Evolutionary conservation across 108 stramenopile species (phyloP).

Genomic region (Cyclotella choctawhatcheeana): DNA sequence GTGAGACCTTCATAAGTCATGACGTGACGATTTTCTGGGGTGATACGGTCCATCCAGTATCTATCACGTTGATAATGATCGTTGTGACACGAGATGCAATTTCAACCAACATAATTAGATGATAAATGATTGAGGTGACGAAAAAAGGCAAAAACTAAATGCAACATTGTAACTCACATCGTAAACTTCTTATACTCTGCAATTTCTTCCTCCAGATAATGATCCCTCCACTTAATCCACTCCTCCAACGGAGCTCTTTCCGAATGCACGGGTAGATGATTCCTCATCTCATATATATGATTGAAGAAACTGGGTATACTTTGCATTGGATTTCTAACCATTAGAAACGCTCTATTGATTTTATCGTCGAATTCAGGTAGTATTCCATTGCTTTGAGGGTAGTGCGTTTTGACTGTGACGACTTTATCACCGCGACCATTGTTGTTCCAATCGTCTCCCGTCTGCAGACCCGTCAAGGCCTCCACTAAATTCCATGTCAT

Average conservation of each 20-base stretch:
- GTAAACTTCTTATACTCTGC: conserved; percentile 50
- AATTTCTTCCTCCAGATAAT: conserved; percentile 53
- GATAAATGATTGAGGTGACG: too few species aligned
- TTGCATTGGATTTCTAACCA: conserved; percentile 57
- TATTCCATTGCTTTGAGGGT: conserved; percentile 55
- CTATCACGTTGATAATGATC: too few species aligned
- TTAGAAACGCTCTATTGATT: conserved; percentile 43
- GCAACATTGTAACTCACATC: conserved; percentile 47
- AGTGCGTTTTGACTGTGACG: conserved; percentile 62
- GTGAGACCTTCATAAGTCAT: conserved; percentile 56
- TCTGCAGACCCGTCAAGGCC: conserved; percentile 54
- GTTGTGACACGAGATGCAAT: too few species aligned
- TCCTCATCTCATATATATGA: conserved; percentile 59
- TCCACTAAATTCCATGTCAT: conserved; percentile 63
- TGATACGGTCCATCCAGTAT: conserved; percentile 56
- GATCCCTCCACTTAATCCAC: conserved; percentile 62
- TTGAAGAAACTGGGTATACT: conserved; percentile 57
- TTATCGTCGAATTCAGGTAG: conserved; percentile 40
- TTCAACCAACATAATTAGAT: too few species aligned
- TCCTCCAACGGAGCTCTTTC: conserved; percentile 55
- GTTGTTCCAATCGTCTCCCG: conserved; percentile 65
- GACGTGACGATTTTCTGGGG: conserved; percentile 44
- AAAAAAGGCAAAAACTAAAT: too few species aligned
- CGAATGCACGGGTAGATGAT: conserved; percentile 56
- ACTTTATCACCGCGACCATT: conserved; percentile 48